Evolutionary conservation across 257 asterid genomes (phyloP), one percentile per base, ranked within the genome.

Genomic region (Mentha longifolia): DNA sequence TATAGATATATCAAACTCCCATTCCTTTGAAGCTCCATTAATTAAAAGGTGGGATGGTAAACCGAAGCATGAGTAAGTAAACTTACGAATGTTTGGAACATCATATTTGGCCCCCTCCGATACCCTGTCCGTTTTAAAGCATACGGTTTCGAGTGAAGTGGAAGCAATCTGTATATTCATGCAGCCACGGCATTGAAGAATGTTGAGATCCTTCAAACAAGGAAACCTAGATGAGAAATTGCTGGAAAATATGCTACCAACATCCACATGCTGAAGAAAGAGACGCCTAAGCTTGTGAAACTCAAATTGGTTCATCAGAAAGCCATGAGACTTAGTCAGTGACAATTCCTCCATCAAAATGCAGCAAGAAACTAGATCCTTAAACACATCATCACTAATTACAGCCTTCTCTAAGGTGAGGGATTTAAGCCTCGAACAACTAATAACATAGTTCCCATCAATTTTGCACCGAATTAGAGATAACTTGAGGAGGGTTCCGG

Each of bases 1-100:
- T 0, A 72, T 0, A 6, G 49, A 30, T 54, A 78, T 15, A 17
- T 70, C 56, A 49, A 61, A 65, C 49, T 56, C 55, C 74, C 77
- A 70, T 52, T 65, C 66, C 42, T 52, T 35, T 6, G 71, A 57
- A 51, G 12, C 39, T 14, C 58, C 14, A 4, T 12, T 12, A 45
- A 15, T 15, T 10, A 54, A 19, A 16, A 74, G 2, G 3, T 10
- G 11, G 2, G 20, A 9, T 4, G 79, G 77, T 9, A 70, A 25
- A n/a, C 6, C 6, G 8, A 16, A 8, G 6, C 71, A 13, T 4
- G 16, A 25, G 25, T 19, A 61, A 1, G 1, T 33, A 15, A 45
- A n/a, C n/a, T n/a, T n/a, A n/a, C n/a, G n/a, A n/a, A n/a, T n/a
- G n/a, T n/a, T n/a, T n/a, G n/a, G n/a, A 41, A 41, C 46, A 41